A percentile compares a stretch with the other conserved stretches of the same genome.
These are phyloP conservation scores for Eucalyptus coolabah DNA, from an alignment of 345 rosid genomes.

Conservation along the genomic window DNA sequence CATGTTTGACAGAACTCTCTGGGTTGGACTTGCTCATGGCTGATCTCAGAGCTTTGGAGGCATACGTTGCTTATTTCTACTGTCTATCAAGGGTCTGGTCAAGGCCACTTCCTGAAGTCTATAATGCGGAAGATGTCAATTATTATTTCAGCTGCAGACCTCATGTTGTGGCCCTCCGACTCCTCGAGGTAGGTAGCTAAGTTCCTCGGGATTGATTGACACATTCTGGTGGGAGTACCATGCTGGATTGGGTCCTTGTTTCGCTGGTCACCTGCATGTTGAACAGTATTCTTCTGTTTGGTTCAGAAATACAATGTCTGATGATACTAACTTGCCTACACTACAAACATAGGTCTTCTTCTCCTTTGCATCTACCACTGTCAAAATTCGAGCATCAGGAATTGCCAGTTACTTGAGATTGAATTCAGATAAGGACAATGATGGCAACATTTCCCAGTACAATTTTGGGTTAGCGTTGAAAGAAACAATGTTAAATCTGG, in stretches of 20 bases:
- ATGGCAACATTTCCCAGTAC: conserved; percentile 37
- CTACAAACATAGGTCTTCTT: conserved; percentile 31
- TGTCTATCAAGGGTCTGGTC: conserved; percentile 64
- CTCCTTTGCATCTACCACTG: conserved; percentile 58
- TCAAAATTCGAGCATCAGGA: conserved; percentile 49
- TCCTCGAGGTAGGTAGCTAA: conserved; percentile 57
- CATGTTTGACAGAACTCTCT: conserved; percentile 43
- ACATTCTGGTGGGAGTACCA: not conserved
- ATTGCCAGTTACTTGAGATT: conserved; percentile 10
- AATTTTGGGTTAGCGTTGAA: conserved; percentile 69
- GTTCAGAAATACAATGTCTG: not conserved
- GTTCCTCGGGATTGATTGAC: not conserved
- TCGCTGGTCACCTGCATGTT: not conserved
- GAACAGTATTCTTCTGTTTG: not conserved
- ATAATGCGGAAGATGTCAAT: conserved; percentile 58
- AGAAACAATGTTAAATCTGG: conserved; percentile 76
- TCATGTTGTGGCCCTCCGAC: conserved; percentile 73
- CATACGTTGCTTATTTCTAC: conserved; percentile 56
- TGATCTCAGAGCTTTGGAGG: conserved; percentile 85
- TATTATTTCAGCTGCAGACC: conserved; percentile 87
- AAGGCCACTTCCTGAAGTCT: conserved; percentile 83
- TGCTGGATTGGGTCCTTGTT: not conserved
- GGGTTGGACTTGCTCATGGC: conserved; percentile 86
- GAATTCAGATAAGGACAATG: conserved; percentile 13
- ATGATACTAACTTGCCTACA: not conserved